Evolutionary conservation across 805 yeast species (phyloP), one percentile per base, ranked within the genome.

Genomic region (Myxozyma neotropica): DNA sequence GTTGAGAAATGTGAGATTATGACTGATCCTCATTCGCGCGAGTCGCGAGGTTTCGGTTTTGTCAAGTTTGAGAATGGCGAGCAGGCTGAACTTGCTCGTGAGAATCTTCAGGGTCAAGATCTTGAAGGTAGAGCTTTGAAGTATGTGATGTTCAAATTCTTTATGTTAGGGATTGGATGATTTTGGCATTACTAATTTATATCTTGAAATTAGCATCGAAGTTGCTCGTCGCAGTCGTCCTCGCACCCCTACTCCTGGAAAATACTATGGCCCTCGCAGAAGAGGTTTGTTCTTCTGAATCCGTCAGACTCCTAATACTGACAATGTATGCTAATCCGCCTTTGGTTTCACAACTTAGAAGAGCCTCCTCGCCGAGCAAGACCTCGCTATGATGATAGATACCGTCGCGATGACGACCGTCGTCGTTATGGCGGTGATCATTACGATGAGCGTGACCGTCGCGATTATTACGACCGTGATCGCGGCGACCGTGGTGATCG

Each of bases 11-110:
- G 65, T 42, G 81, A 79, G 61, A 75, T 81, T 53, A 80, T 82
- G 78, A 51, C 68, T 15, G 84, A 81, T 68, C 76, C 79, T 0
- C 75, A 70, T 46, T 74, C 82, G 1, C 72, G 75, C 2, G 75
- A 70, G 36, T 74, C 82, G 10, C 75, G 81, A 58, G 84, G 84
- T 0, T 81, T 79, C 68, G 85, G 84, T 2, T 81, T 81, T 61
- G 80, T 81, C 27, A 73, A 79, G 52, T 79, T 81, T 68, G 70
- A 63, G 47, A 70, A 74, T 15, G 70, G 71, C 15, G 77, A 72
- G 12, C 72, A 71, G 2, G 82, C 82, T 57, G 77, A 75, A 53
- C 73, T 73, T n/a, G 84, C 83, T 0, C 67, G 78, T 10, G 69
- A 67, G 29, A 78, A 73, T 48, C 75, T 80, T 74, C 74, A 76